Evolutionary conservation across 805 yeast genomes (phyloP), one percentile per base, ranked within the genome.

Genomic region (Spathaspora sp.): DNA sequence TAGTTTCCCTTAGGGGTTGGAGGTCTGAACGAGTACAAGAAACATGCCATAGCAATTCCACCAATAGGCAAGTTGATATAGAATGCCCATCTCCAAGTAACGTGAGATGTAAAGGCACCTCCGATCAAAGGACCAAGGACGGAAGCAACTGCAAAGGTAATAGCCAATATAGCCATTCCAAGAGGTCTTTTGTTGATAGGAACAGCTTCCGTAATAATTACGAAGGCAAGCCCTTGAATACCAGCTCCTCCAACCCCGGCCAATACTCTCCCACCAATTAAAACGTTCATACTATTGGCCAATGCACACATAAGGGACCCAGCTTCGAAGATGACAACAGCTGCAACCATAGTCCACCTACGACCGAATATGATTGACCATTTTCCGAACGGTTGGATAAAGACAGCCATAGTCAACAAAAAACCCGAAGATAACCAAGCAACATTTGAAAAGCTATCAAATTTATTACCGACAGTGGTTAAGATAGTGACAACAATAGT

Each of bases 181-280:
- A 80, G 64, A 3, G 83, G 83, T 53, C 87, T 68, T 53, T 78
- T 74, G 50, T 78, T 69, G 32, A 81, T 61, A 0, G 85, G 78
- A 8, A 81, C 81, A 26, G 81, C 73, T 61, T 82, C 87, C 26
- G 82, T 77, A 44, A 80, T 76, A 29, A 82, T 68, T 28, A 82
- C 81, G 58, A 77, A 76, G 3, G 81, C 69, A 35, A 81, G 57
- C 0, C 84, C 76, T 32, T 74, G 72, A 43, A 79, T 69, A 2
- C 86, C 86, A 5, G 85, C 85, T 16, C 80, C 78, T 1, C 86
- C 87, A 28, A 81, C 68, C 42, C 87, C 87, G 0, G 84, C 80
- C 17, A 81, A 56, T 0, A 82, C 86, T 55, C 86, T 66, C 5
- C 76, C 76, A 4, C 77, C 76, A 53, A 73, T 73, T 26, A 73